A percentile compares a stretch with the other conserved stretches of the same genome.
Evolutionary conservation across 2,329 filamentous ascomycete species (phyloP).

Genomic region (Fusarium torreyae): DNA sequence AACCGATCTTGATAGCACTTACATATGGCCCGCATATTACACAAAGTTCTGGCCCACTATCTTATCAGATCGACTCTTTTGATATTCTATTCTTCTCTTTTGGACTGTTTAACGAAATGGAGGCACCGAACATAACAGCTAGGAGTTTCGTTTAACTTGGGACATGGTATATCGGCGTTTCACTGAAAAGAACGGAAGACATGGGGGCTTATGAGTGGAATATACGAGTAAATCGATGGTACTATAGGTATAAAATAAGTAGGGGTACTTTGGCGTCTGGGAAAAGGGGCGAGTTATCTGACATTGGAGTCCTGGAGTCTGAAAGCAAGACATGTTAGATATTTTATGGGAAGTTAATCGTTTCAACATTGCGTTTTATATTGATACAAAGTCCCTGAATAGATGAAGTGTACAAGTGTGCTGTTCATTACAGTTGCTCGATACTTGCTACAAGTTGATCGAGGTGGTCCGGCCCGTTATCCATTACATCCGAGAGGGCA

Average conservation of each 20-base stretch:
- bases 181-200: constrained; percentile 4
- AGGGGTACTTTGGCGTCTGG: constrained; percentile 32
- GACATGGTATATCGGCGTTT: constrained; percentile 30
- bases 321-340: constrained; percentile 27
- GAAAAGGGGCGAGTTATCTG: constrained; percentile 28
- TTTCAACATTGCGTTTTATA: constrained; percentile 23
- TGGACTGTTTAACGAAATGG: constrained; percentile 11
- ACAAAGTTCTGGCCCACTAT: not conserved
- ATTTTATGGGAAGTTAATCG: constrained; percentile 22
- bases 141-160: constrained; percentile 36
- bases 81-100: constrained; percentile 17
- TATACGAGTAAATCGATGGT: constrained; percentile 12
- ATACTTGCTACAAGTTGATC: constrained; percentile 69
- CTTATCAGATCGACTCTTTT: constrained; percentile 19
- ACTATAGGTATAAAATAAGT: constrained; percentile 23
- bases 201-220: constrained; percentile 15
- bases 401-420: constrained; percentile 11
- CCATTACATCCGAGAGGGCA: constrained; percentile 61
- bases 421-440: constrained; percentile 67
- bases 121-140: constrained; percentile 8
- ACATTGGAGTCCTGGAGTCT: constrained; percentile 33
- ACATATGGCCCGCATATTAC: not conserved
- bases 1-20: constrained; percentile 10
- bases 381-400: not conserved
- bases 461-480: constrained; percentile 59